phyloP scores from a whole-genome alignment of 352 stramenopile species.

The Aphanomyces euteiches region DNA sequence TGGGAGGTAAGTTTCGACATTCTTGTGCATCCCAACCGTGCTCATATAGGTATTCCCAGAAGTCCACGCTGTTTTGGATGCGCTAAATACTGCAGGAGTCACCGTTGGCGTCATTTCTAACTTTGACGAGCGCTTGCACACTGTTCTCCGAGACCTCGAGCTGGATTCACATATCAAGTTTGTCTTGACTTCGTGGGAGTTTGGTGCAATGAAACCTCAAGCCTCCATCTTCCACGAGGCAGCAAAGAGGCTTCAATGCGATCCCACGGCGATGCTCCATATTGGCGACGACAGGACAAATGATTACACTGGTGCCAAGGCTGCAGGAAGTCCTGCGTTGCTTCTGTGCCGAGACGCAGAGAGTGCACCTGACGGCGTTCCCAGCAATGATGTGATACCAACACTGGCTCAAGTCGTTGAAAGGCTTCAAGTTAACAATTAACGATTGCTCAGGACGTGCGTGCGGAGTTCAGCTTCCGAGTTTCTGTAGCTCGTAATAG shows the following conservation, averaged over 20 bases:
- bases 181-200: constrained; percentile 56
- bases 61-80: constrained; percentile 41
- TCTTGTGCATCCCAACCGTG: not conserved
- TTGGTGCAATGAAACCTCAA: constrained; percentile 50
- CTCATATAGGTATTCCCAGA: constrained; percentile 49
- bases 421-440: not conserved
- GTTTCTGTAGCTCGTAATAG: not conserved
- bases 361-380: not conserved
- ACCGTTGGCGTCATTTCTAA: constrained; percentile 68
- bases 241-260: not conserved
- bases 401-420: not conserved
- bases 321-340: constrained; percentile 41
- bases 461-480: not conserved
- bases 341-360: constrained; percentile 24
- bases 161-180: constrained; percentile 51
- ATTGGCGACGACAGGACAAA: constrained; percentile 53
- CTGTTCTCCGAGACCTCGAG: constrained; percentile 42
- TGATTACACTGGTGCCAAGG: constrained; percentile 53
- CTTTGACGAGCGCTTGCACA: constrained; percentile 66
- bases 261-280: constrained; percentile 42
- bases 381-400: not conserved
- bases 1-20: constrained; percentile 36
- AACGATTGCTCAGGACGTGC: not conserved
- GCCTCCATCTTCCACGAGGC: constrained; percentile 47
- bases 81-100: constrained; percentile 33